Percentiles rank a stretch among this genome's conserved stretches.
phyloP scores from a whole-genome alignment of 1,284 basidiomycete genomes.

The Tylopilus sp. region DNA sequence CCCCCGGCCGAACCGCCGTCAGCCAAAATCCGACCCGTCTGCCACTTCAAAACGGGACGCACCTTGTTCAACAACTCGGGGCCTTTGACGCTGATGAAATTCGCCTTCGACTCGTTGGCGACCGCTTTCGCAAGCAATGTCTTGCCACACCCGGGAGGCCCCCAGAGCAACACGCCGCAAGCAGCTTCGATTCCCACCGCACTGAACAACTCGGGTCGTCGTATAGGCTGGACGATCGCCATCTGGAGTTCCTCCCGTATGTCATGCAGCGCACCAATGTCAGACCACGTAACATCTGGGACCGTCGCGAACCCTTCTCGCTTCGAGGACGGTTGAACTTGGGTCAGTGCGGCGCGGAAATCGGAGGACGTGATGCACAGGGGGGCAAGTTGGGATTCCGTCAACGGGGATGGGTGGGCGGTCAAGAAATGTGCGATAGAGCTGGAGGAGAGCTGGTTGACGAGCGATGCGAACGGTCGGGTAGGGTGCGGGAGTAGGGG shows the following conservation, averaged over 20 bases:
- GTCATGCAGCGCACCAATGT: conserved; percentile 87
- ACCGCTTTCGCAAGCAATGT: conserved; percentile 95
- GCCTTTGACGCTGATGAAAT: conserved; percentile 97
- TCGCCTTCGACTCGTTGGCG: conserved; percentile 90
- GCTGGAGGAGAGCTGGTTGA: conserved; percentile 45
- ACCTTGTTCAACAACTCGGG: conserved; percentile 96
- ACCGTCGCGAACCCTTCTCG: conserved; percentile 97
- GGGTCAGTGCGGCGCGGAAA: conserved; percentile 75
- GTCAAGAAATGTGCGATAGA: conserved; percentile 89
- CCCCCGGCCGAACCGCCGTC: not conserved
- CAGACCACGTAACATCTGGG: conserved; percentile 92
- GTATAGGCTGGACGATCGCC: conserved; percentile 96
- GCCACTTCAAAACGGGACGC: not conserved
- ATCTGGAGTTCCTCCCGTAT: conserved; percentile 93
- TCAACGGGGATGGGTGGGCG: conserved; percentile 79
- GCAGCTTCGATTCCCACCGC: conserved; percentile 84
- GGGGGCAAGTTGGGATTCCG: conserved; percentile 71
- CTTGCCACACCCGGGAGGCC: conserved; percentile 97
- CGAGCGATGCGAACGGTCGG: conserved; percentile 44
- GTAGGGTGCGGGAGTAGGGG: conserved; percentile 6
- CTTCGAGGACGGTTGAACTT: conserved; percentile 94
- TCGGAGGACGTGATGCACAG: conserved; percentile 79
- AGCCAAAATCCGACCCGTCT: not conserved
- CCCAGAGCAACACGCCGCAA: conserved; percentile 96
- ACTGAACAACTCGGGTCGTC: conserved; percentile 83